phyloP scores from a whole-genome alignment of 73 alveolate genomes.

The Tetrahymena borealis region DNA sequence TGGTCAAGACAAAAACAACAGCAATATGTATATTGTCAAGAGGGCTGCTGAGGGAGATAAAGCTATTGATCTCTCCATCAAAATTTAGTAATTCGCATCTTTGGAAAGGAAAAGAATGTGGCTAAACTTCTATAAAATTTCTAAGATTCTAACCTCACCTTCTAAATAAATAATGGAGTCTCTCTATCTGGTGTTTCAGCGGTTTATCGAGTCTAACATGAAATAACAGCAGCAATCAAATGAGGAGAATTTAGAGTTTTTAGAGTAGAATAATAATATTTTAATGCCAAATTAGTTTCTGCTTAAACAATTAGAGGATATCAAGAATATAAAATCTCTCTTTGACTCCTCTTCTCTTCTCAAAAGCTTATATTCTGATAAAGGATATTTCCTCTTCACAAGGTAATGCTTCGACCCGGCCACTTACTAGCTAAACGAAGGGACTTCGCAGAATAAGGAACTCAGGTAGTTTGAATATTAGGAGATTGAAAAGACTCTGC shows the following conservation, averaged over 20 bases:
- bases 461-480: background rate
- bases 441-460: background rate
- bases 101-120: background rate
- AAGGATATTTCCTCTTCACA: background rate
- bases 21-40: background rate
- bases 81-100: background rate
- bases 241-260: no score
- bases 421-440: background rate
- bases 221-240: no score
- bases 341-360: no score
- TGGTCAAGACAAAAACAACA: background rate
- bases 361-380: no score
- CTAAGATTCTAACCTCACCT: background rate
- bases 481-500: background rate
- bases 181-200: background rate
- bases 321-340: no score
- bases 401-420: background rate
- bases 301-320: no score
- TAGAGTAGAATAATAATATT: no score
- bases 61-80: background rate
- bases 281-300: no score
- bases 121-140: background rate
- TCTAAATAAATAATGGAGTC: background rate
- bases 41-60: background rate
- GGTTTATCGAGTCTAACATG: no score